Percentiles rank a stretch among this genome's conserved stretches.
Evolutionary conservation across 2,329 filamentous ascomycete genomes (phyloP).

Genomic region (Scopulariopsis brevicaulis): DNA sequence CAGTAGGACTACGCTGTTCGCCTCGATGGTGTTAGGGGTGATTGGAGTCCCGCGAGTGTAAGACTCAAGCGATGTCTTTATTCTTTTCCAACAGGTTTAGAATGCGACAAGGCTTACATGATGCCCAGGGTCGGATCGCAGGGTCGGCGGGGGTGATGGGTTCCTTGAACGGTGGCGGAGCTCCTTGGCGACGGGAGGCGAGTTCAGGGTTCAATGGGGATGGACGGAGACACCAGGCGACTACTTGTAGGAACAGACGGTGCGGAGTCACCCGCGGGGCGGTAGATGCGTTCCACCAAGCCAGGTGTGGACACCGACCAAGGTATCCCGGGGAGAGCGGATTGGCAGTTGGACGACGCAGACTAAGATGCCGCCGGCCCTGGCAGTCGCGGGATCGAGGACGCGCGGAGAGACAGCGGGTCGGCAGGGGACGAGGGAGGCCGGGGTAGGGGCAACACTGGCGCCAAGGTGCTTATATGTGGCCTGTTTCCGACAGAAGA

Average conservation of each 20-base stretch:
- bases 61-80: background rate
- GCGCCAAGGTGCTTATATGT: background rate
- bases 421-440: background rate
- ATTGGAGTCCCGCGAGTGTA: background rate
- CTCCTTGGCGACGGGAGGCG: background rate
- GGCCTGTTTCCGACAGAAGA: background rate
- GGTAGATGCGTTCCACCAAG: background rate
- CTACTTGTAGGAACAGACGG: background rate
- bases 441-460: background rate
- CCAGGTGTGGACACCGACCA: background rate
- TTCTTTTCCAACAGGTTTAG: background rate
- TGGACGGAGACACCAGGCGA: background rate
- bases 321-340: background rate
- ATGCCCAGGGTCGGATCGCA: background rate
- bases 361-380: background rate
- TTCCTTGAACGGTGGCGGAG: background rate
- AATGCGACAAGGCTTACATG: background rate
- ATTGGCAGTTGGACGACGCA: background rate
- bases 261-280: too few species aligned
- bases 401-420: background rate
- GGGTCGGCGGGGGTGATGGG: background rate
- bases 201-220: background rate
- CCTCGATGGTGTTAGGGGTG: background rate
- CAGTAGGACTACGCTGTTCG: background rate
- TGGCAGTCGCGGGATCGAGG: background rate